Percentiles rank a stretch among this genome's conserved stretches.
Conservation (phyloP, 202 grass and related monocot genomes). For the Eragrostis tef region DNA sequence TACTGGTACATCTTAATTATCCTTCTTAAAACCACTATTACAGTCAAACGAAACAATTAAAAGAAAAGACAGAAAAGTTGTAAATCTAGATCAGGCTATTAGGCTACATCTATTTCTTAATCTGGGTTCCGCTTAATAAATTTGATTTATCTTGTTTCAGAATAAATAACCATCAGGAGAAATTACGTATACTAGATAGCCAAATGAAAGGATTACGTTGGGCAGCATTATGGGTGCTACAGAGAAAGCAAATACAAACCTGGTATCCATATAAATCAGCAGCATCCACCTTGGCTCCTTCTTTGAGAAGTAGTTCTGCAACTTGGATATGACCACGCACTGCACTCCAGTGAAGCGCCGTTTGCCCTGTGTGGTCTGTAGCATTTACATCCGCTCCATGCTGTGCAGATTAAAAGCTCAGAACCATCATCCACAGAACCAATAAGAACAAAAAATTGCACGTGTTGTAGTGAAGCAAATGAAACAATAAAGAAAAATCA, state of each 20-base stretch:
- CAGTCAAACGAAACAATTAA: not conserved
- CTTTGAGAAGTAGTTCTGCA: constrained; percentile 84
- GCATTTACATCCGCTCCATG: constrained; percentile 86
- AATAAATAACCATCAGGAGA: constrained; percentile 24
- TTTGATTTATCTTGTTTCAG: not conserved
- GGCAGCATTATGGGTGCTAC: not conserved
- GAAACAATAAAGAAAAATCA: not conserved
- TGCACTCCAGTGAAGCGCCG: constrained; percentile 92
- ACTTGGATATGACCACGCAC: constrained; percentile 90
- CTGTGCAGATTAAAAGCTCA: constrained; percentile 53
- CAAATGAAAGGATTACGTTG: not conserved
- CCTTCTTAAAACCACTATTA: not conserved
- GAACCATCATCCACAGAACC: constrained; percentile 26
- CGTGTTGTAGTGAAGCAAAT: not conserved
- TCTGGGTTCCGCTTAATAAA: constrained; percentile 15
- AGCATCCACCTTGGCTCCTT: constrained; percentile 83
- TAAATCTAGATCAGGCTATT: constrained; percentile 6
- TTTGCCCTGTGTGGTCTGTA: constrained; percentile 81
- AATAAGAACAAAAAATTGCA: not conserved
- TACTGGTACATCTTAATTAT: constrained; percentile 22
- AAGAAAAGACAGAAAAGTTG: constrained; percentile 31
- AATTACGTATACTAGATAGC: not conserved
- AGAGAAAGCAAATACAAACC: constrained; percentile 52
- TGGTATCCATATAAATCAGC: constrained; percentile 92
- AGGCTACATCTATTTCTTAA: constrained; percentile 33